phyloP scores from a whole-genome alignment of 441 rosid species.

The Kokia cookei region DNA sequence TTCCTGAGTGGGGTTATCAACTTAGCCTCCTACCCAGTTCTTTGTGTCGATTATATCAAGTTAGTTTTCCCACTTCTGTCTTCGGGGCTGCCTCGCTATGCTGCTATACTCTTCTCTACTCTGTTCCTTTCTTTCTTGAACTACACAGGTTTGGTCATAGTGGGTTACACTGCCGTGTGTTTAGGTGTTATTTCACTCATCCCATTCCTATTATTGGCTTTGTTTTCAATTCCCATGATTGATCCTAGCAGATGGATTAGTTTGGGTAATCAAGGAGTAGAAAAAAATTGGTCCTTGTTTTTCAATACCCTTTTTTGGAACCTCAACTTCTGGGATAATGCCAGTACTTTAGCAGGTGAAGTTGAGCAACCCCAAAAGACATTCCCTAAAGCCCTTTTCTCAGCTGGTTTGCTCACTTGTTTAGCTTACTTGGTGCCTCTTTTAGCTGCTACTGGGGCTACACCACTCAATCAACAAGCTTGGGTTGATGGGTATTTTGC shows the following conservation, averaged over 20 bases:
- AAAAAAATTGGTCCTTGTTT: slow-evolving; percentile 4
- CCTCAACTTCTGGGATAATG: slow-evolving; percentile 8
- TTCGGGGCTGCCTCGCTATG: background rate
- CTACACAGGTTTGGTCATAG: slow-evolving; percentile 8
- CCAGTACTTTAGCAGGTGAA: slow-evolving; percentile 9
- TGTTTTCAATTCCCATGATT: slow-evolving; percentile 8
- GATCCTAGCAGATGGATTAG: background rate
- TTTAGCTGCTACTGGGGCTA: slow-evolving; percentile 11
- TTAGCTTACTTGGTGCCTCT: slow-evolving; percentile 8
- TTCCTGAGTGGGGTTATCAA: slow-evolving; percentile 34
- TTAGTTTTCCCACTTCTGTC: slow-evolving; percentile 10
- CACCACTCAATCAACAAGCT: background rate
- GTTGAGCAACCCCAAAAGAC: slow-evolving; percentile 1
- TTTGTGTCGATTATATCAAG: slow-evolving; percentile 26
- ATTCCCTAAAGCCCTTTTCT: slow-evolving; percentile 3
- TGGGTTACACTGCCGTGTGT: slow-evolving; percentile 5
- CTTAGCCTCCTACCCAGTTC: slow-evolving; percentile 20
- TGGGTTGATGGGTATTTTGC: slow-evolving; percentile 11
- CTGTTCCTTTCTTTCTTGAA: slow-evolving; percentile 1
- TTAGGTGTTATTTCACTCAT: slow-evolving; percentile 7
- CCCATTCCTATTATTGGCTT: background rate
- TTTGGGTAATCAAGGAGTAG: background rate
- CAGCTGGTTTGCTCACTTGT: slow-evolving; percentile 3
- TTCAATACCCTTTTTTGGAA: slow-evolving; percentile 13
- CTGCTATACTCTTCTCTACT: background rate